These are phyloP conservation scores for Paraurostyla sp. DNA, from an alignment of 73 alveolate species.

Conservation along the genomic window DNA sequence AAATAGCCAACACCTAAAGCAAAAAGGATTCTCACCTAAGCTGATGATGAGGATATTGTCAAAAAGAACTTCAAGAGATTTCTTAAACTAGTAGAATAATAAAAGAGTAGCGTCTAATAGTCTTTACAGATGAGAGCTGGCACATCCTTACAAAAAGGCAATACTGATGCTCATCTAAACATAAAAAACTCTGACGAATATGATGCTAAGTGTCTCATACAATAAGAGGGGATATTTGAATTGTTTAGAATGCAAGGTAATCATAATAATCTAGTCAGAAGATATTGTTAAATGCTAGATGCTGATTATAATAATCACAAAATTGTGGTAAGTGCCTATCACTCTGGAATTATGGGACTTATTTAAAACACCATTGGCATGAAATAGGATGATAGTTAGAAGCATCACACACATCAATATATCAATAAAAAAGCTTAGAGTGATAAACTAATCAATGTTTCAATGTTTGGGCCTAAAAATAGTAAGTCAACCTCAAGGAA, in stretches of 20 bases:
- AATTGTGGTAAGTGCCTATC: neutral
- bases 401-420: neutral
- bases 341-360: neutral
- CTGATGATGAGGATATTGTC: constrained; percentile 32
- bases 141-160: neutral
- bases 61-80: constrained; percentile 43
- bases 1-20: too few species aligned
- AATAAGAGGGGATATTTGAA: constrained; percentile 7
- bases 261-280: constrained; percentile 10
- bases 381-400: too few species aligned
- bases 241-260: constrained; percentile 17
- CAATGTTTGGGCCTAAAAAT: too few species aligned
- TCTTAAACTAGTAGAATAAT: neutral
- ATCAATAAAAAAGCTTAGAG: neutral
- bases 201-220: neutral
- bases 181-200: neutral
- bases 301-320: constrained; percentile 14
- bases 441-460: too few species aligned
- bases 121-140: too few species aligned
- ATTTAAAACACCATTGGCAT: neutral
- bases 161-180: neutral
- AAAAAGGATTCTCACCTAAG: too few species aligned
- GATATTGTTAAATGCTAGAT: constrained; percentile 38
- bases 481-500: too few species aligned
- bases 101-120: neutral